Evolutionary conservation across 352 stramenopile genomes (phyloP), one percentile per base, ranked within the genome.

Genomic region (Pythium insidiosum): DNA sequence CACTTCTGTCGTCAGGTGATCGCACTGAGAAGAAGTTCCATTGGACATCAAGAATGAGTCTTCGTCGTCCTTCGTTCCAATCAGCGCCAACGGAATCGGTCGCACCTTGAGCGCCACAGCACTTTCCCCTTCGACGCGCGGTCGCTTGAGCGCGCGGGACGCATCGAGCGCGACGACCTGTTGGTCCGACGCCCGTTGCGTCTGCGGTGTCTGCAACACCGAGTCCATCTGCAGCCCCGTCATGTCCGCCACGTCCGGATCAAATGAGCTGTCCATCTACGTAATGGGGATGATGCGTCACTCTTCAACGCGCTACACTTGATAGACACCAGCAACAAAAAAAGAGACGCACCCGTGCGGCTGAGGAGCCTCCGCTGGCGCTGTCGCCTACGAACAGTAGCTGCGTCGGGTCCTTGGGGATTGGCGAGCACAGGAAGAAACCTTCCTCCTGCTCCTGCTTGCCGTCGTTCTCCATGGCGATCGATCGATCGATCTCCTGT

Each of bases 391-490:
- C 47, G 40, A 66, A 80, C 33, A 82, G 74, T 13, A 70, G 57
- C 57, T 83, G 73, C 19, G 68, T 67, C 42, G 73, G 58, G 52
- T 84, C 71, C 12, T 68, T 72, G 13, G 66, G 66, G 29, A 84
- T 87, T 12, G 74, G 74, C 43, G 74, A 86, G 66, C 65, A 80
- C 50, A 84, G 53, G 61, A 84, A 81, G n/a, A n/a, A n/a, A n/a
- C n/a, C n/a, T n/a, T n/a, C n/a, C n/a, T n/a, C n/a, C n/a, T n/a
- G n/a, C n/a, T n/a, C n/a, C n/a, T n/a, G n/a, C n/a, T n/a, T n/a
- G n/a, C n/a, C n/a, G n/a, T n/a, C n/a, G n/a, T n/a, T n/a, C n/a
- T n/a, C n/a, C n/a, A n/a, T n/a, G n/a, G n/a, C n/a, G n/a, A n/a
- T n/a, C n/a, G n/a, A n/a, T n/a, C n/a, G n/a, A n/a, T n/a, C n/a